Evolutionary conservation across 495 filamentous ascomycete genomes (phyloP).

Genomic region (Lasiosphaeria miniovina): DNA sequence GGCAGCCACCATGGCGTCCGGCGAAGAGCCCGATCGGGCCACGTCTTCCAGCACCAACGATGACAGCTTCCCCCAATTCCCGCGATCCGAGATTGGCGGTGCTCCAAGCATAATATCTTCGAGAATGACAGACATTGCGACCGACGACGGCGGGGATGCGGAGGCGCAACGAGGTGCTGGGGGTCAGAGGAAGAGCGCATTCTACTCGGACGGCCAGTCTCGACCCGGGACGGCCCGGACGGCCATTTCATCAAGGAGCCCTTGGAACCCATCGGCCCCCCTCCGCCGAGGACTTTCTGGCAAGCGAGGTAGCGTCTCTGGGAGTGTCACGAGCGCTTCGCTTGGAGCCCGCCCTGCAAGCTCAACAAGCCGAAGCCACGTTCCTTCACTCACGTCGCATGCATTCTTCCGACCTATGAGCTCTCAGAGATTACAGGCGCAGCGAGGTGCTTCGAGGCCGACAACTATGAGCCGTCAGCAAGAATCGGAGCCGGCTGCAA

Average conservation of each 20-base stretch:
- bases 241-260: constrained; percentile 48
- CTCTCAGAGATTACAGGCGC: constrained; percentile 89
- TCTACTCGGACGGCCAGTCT: constrained; percentile 44
- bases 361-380: constrained; percentile 77
- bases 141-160: constrained; percentile 47
- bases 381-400: constrained; percentile 81
- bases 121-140: constrained; percentile 76
- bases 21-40: constrained; percentile 31
- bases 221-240: constrained; percentile 50
- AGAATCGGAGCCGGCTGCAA: constrained; percentile 18
- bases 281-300: constrained; percentile 42
- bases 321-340: constrained; percentile 43
- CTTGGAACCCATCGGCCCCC: constrained; percentile 47
- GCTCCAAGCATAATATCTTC: constrained; percentile 74
- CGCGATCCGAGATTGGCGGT: constrained; percentile 33
- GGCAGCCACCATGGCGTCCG: constrained; percentile 33
- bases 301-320: constrained; percentile 40
- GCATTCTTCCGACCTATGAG: constrained; percentile 97
- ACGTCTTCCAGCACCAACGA: constrained; percentile 36
- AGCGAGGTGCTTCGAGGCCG: constrained; percentile 59
- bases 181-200: constrained; percentile 36
- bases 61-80: constrained; percentile 41
- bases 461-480: constrained; percentile 36
- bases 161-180: constrained; percentile 31
- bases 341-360: constrained; percentile 56